Evolutionary conservation across 2,329 filamentous ascomycete species (phyloP).

Genomic region (Alternaria triticimaculans): DNA sequence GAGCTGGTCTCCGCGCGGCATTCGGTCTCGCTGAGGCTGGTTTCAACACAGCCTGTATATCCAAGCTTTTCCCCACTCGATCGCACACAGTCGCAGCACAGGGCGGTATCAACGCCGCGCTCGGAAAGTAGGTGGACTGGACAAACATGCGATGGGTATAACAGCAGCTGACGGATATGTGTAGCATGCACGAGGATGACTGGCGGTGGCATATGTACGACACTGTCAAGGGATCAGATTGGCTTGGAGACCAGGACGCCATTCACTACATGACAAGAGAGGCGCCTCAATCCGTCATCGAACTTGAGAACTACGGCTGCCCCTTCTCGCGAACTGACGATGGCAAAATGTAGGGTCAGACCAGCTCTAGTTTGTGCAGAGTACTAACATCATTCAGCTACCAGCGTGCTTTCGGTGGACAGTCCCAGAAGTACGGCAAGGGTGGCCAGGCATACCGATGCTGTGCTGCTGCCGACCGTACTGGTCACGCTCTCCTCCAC

Average conservation of each 20-base stretch:
- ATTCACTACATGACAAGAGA: slow-evolving; percentile 99
- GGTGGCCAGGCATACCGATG: slow-evolving; percentile 98
- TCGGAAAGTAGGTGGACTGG: slow-evolving; percentile 68
- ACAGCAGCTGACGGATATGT: slow-evolving; percentile 28
- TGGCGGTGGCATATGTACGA: slow-evolving; percentile 99
- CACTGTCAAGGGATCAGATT: slow-evolving; percentile 96
- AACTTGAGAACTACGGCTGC: slow-evolving; percentile 97
- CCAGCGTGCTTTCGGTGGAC: slow-evolving; percentile 97
- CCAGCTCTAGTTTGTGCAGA: background rate
- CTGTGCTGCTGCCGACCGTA: slow-evolving; percentile 94
- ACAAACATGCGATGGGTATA: background rate
- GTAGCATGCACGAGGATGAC: slow-evolving; percentile 90
- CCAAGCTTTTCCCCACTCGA: slow-evolving; percentile 84
- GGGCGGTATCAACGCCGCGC: slow-evolving; percentile 85
- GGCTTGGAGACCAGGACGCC: slow-evolving; percentile 95
- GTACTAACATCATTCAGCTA: slow-evolving; percentile 63
- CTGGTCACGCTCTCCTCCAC: slow-evolving; percentile 95
- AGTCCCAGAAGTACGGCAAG: slow-evolving; percentile 93
- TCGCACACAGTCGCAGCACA: slow-evolving; percentile 79
- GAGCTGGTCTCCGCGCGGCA: slow-evolving; percentile 79
- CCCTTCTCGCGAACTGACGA: slow-evolving; percentile 97
- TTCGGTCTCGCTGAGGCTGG: slow-evolving; percentile 87
- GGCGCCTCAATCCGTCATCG: slow-evolving; percentile 87
- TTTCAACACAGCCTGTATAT: slow-evolving; percentile 88
- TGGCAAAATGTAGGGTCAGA: slow-evolving; percentile 75